Base-by-base conservation (phyloP, 345 rosid species). In the Moricandia arvensis region DNA sequence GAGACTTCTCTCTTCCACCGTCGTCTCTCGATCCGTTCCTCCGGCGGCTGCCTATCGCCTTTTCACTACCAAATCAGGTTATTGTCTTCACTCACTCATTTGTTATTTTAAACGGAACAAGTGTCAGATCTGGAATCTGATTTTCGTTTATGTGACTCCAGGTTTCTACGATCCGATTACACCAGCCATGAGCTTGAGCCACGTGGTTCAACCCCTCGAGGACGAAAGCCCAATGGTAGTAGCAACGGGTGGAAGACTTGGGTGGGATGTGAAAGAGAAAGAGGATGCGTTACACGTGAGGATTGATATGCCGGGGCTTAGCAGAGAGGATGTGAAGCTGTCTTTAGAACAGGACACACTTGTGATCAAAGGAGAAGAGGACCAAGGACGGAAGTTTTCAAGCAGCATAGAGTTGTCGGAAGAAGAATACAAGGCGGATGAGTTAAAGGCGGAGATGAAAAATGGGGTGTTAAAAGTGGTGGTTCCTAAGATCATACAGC, bases 381-480 rank as follows among this genome's bases (percentile, higher is more conserved):
- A 81, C 3, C 71, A 80, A 54, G 96, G 75, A 29, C 38, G 76
- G 16, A 74, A 83, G 47, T 93, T 79, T 75, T 67, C 80, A 0
- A 84, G 89, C 78, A 43, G 72, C 66, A 74, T 74, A 0, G 51
- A 27, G 7, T 74, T 74, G 1, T 67, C 60, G 7, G 67, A 74
- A 59, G 60, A 74, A 6, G 51, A 58, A 0, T 66, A 66, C 51
- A 66, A 74, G 51, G 60, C 18, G 69, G 85, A 83, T 41, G 68
- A 82, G 79, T 88, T 91, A 4, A 88, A 80, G 74, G 90, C 91
- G 15, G 94, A 88, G 89, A 87, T 92, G 96, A 92, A 88, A 82
- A 85, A 90, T 9, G 97, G 92, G 0, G 97, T 90, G 66, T 45
- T 92, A 75, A 87, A 82, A 79, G 86, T 90, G 27, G 74, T 75